Percentiles rank a stretch among this genome's conserved stretches.
Conservation (phyloP, 2,329 filamentous ascomycete species). For the Microcyclosporella mali region DNA sequence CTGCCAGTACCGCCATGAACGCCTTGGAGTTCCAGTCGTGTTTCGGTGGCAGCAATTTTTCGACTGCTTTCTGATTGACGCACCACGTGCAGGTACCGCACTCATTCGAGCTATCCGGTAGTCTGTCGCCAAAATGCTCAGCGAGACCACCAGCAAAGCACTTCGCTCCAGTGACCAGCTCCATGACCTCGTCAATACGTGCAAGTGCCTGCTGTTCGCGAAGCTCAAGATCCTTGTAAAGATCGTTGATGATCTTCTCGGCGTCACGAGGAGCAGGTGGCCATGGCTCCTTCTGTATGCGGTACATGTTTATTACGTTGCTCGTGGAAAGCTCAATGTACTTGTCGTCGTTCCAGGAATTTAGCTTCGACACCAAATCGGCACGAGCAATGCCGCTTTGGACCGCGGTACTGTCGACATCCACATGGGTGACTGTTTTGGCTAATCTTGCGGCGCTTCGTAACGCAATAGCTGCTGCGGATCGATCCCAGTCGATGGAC, state of each 20-base stretch:
- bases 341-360: conserved; percentile 47
- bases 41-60: conserved; percentile 36
- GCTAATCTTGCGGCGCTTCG: conserved; percentile 37
- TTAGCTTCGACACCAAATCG: conserved; percentile 50
- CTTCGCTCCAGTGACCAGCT: conserved; percentile 47
- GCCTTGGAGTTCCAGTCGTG: conserved; percentile 36
- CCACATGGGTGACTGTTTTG: conserved; percentile 42
- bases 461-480: conserved; percentile 43
- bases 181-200: conserved; percentile 46
- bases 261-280: conserved; percentile 39
- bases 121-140: conserved; percentile 51
- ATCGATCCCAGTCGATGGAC: conserved; percentile 34
- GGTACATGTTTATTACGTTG: conserved; percentile 51
- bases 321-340: conserved; percentile 47
- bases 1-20: conserved; percentile 42
- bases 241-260: conserved; percentile 39
- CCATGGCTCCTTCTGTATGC: conserved; percentile 42
- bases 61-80: conserved; percentile 29
- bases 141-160: conserved; percentile 52
- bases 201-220: conserved; percentile 51
- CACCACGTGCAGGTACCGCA: conserved; percentile 51
- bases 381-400: conserved; percentile 35
- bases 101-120: conserved; percentile 38
- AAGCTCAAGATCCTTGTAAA: conserved; percentile 47
- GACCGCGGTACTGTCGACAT: conserved; percentile 40